phyloP scores from a whole-genome alignment of 23 red algal species.

The Agarophyton chilense region DNA sequence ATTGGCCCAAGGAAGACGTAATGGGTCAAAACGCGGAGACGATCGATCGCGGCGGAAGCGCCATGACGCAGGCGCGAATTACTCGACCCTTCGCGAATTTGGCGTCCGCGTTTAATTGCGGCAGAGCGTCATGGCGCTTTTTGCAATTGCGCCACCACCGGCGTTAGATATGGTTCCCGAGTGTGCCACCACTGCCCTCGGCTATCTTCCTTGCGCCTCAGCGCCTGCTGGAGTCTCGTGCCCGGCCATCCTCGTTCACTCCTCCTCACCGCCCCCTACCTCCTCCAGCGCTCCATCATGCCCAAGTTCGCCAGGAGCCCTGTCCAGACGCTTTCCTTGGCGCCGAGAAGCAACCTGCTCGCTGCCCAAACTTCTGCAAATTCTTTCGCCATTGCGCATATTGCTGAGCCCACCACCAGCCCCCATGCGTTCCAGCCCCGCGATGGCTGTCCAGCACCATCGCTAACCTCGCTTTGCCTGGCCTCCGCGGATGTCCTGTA shows the following conservation, averaged over 20 bases:
- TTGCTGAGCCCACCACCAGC: neutral
- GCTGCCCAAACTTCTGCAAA: constrained; percentile 5
- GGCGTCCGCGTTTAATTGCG: constrained; percentile 6
- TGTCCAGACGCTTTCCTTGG: constrained; percentile 7
- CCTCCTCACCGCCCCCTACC: neutral
- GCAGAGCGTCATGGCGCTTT: no score
- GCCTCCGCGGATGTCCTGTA: constrained; percentile 18
- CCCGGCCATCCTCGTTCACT: neutral
- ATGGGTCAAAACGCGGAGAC: neutral
- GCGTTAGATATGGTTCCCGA: neutral
- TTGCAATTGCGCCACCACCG: neutral
- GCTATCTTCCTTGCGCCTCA: neutral
- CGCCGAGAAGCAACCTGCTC: constrained; percentile 16
- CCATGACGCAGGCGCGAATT: neutral
- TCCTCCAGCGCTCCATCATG: neutral
- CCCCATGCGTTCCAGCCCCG: constrained; percentile 7
- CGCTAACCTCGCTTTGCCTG: constrained; percentile 3
- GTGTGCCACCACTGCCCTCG: neutral
- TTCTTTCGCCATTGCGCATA: neutral
- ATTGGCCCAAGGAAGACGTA: constrained; percentile 36
- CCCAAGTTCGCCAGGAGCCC: constrained; percentile 13
- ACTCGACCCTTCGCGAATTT: constrained; percentile 12
- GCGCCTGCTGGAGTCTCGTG: neutral
- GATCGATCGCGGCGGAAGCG: neutral
- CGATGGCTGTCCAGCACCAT: neutral